These are phyloP conservation scores for Forsythia suspensa DNA, from an alignment of 257 asterid genomes.

Conservation along the genomic window DNA sequence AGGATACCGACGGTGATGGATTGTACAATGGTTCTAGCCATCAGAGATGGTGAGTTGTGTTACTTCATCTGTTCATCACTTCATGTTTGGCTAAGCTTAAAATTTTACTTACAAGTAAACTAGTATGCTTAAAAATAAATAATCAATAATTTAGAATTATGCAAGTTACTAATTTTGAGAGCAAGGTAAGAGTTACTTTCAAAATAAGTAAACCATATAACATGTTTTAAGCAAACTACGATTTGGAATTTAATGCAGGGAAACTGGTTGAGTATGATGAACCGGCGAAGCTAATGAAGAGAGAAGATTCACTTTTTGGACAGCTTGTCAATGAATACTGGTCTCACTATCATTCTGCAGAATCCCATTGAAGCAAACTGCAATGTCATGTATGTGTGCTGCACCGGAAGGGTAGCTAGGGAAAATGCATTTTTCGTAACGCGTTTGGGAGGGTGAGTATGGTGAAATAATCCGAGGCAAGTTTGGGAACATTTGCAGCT, in stretches of 20 bases:
- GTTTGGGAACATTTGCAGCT: not conserved
- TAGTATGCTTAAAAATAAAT: not conserved
- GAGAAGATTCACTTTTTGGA: constrained; percentile 3
- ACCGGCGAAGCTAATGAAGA: not conserved
- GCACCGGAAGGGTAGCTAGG: not conserved
- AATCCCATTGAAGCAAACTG: constrained; percentile 30
- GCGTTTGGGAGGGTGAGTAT: not conserved
- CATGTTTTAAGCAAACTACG: not conserved
- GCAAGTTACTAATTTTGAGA: not conserved
- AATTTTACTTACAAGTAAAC: too few species aligned
- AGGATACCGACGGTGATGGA: constrained; percentile 98
- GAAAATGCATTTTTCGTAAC: not conserved
- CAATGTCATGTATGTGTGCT: not conserved
- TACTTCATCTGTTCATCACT: not conserved
- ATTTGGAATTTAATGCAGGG: not conserved
- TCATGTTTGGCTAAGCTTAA: not conserved
- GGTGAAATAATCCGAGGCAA: not conserved
- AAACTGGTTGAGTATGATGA: not conserved
- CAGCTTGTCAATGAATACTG: constrained; percentile 29
- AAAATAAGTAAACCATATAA: not conserved
- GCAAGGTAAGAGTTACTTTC: not conserved
- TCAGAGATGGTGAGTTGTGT: not conserved
- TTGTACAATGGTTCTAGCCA: constrained; percentile 58
- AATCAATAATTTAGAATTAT: not conserved
- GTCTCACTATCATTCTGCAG: constrained; percentile 65